Base-by-base conservation (phyloP, 495 filamentous ascomycete genomes). In the Xylaria acuta region DNA sequence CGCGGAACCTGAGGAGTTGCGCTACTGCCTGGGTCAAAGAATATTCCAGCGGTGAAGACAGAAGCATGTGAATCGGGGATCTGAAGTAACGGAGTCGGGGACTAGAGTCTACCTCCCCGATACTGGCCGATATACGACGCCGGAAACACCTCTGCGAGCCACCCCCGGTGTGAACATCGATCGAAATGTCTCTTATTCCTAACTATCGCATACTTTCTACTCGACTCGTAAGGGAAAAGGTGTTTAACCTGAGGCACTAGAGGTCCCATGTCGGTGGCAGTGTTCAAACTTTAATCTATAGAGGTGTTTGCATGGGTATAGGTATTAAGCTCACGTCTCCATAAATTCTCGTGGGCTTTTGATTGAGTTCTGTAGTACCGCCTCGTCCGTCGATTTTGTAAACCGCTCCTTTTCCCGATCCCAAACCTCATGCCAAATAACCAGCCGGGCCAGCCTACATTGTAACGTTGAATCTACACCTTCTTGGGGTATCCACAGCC, bases 41-140 rank as follows among this genome's bases (percentile, higher is more conserved):
- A n/a, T 64, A 45, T 16, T 56, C 34, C 54, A 25, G 67, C 67
- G 67, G 67, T 69, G 67, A 41, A 47, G 53, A 69, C 18, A 36
- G 20, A 38, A 69, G 67, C 22, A 54, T 47, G 47, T 41, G 67
- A 69, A 47, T 45, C 25, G 38, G 60, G 22, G 38, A 43, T 20
- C 36, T 14, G n/a, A 30, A 41, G 38, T 22, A 30, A 18, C 14
- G 36, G 43, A 64, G 22, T 25, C 60, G 6, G 38, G 22, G 60
- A 64, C 38, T 30, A 30, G 30, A 6, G 22, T 16, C 36, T 16
- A 27, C 36, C 14, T 25, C 30, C 11, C 38, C 25, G 38, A 40
- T 43, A 43, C 22, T 12, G 38, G 22, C 60, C 22, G 60, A 14
- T 30, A 43, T 64, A n/a, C 38, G 38, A 27, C 60, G 36, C 12